Evolutionary conservation across 306 rosid genomes (phyloP).

Genomic region (Sindora glabra): DNA sequence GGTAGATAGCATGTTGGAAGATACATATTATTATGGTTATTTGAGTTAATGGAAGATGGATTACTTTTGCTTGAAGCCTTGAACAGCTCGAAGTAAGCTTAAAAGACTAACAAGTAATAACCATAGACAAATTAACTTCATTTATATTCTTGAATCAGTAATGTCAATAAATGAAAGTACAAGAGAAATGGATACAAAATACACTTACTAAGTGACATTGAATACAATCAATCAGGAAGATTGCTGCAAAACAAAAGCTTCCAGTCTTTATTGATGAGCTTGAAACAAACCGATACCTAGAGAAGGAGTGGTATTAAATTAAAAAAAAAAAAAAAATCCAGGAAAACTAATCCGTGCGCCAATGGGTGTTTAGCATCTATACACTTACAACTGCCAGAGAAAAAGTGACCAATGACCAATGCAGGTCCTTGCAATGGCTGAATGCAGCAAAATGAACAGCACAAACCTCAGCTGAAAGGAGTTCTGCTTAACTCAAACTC

Average conservation of each 20-base stretch:
- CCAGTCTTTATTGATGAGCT: constrained; percentile 4
- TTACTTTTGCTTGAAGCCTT: not conserved
- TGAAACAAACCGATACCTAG: constrained; percentile 1
- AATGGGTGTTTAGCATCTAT: constrained; percentile 10
- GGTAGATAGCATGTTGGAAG: not conserved
- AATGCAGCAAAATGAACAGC: constrained; percentile 9
- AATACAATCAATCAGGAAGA: not conserved
- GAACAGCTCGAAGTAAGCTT: not conserved
- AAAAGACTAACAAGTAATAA: not conserved
- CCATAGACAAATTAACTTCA: not conserved
- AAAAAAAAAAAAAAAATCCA: not conserved
- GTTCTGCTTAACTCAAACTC: constrained; percentile 8
- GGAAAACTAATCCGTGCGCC: not conserved
- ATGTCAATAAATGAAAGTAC: constrained; percentile 20
- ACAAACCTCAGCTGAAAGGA: not conserved
- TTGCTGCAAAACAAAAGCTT: constrained; percentile 14
- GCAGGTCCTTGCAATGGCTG: constrained; percentile 9
- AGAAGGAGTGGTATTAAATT: constrained; percentile 11
- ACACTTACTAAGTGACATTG: constrained; percentile 3
- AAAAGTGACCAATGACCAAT: constrained; percentile 2
- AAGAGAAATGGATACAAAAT: not conserved
- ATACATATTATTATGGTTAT: not conserved
- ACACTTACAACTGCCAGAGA: constrained; percentile 14
- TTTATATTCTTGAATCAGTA: not conserved
- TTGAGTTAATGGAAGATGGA: too few species aligned